Base-by-base conservation (phyloP, 768 basidiomycete species). In the Calocybe indica region DNA sequence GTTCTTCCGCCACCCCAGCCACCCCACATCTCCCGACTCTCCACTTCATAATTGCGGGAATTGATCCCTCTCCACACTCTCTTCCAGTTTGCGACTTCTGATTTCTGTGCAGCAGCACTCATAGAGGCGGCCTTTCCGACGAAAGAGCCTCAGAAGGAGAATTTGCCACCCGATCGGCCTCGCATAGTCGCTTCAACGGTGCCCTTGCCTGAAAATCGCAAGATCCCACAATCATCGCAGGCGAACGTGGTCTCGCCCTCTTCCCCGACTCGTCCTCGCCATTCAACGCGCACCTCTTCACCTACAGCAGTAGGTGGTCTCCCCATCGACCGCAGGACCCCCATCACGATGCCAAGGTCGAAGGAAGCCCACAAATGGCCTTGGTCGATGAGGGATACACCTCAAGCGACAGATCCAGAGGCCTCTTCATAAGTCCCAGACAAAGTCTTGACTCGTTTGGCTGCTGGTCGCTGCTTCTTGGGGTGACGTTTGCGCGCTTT, bases 291-390 rank as follows among this genome's bases (percentile, higher is more conserved):
- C 30, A 49, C 40, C 1, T 42, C 41, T 3, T 49, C 47, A 8
- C 60, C 52, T 5, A 54, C 39, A 9, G 40, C 8, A 3, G 15
- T 46, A 1, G 61, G 53, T 5, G 52, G 55, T 9, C 51, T 1
- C 14, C 43, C 33, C 0, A 40, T 14, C 1, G 61, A 58, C 15
- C 61, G 52, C 38, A 62, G 52, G 40, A 60, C 42, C 0, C 62
- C 61, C 5, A 56, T 52, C 5, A 60, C 37, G 10, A 57, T 43
- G 5, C 61, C 59, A 43, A 62, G 62, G 15, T 62, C 37, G 37
- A 63, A 62, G 11, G 39, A 46, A 13, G 47, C 58, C 60, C 61
- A 65, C 34, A 62, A 49, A 38, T 59, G 62, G 56, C 52, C 9
- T 30, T 14, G 9, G 55, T 58, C 5, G 52, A 57, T 8, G 62